These are phyloP conservation scores for Cercospora zeina DNA, from an alignment of 2,329 filamentous ascomycete species.

Conservation along the genomic window DNA sequence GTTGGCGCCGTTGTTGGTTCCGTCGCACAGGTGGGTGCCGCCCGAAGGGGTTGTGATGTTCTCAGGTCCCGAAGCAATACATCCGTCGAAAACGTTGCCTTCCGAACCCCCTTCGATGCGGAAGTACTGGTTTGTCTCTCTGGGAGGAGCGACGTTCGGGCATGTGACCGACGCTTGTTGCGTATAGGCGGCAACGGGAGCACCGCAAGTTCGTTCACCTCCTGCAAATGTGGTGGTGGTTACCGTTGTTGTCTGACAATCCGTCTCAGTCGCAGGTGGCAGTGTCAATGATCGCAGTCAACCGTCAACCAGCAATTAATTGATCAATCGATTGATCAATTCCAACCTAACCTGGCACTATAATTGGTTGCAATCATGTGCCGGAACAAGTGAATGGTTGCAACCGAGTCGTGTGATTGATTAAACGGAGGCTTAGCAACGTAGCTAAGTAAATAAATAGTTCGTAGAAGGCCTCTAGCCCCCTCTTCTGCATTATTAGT, in stretches of 20 bases:
- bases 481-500: too few relatives aligned
- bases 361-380: too few relatives aligned
- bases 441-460: too few relatives aligned
- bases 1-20: constrained; percentile 23
- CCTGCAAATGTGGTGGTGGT: not conserved
- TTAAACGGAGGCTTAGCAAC: too few relatives aligned
- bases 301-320: too few relatives aligned
- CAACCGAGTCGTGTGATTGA: too few relatives aligned
- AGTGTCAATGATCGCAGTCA: too few relatives aligned
- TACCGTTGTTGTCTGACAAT: not conserved
- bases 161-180: constrained; percentile 20
- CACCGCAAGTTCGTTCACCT: not conserved
- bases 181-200: not conserved
- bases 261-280: too few relatives aligned
- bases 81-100: constrained; percentile 31
- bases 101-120: constrained; percentile 32
- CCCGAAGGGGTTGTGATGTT: constrained; percentile 28
- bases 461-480: too few relatives aligned
- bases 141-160: not conserved
- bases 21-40: constrained; percentile 29
- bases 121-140: constrained; percentile 16
- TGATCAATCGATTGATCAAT: too few relatives aligned
- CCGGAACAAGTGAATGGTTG: too few relatives aligned
- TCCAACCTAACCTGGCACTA: too few relatives aligned
- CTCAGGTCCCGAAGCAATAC: constrained; percentile 22